These are phyloP conservation scores for Globisporangium camurandrum DNA, from an alignment of 352 stramenopile genomes.

Conservation along the genomic window DNA sequence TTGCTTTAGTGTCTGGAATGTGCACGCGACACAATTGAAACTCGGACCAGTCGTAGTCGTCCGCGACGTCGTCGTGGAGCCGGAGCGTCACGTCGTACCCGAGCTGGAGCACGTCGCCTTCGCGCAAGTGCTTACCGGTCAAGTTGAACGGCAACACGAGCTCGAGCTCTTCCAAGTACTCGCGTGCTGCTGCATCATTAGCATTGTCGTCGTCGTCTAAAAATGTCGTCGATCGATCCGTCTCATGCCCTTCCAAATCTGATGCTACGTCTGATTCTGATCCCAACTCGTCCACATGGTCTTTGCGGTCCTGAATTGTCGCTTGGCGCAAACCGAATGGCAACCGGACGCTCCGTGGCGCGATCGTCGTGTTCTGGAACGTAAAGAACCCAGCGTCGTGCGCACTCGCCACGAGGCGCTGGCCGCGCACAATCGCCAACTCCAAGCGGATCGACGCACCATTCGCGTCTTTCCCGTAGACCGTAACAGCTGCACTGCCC, in stretches of 20 bases:
- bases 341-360: constrained; percentile 43
- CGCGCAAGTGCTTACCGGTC: constrained; percentile 50
- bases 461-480: constrained; percentile 35
- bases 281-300: not conserved
- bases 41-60: constrained; percentile 48
- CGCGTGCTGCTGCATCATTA: not conserved
- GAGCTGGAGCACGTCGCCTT: constrained; percentile 44
- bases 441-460: constrained; percentile 30
- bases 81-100: constrained; percentile 40
- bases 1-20: constrained; percentile 28
- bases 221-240: too few relatives aligned
- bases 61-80: constrained; percentile 34
- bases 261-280: too few relatives aligned
- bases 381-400: constrained; percentile 38
- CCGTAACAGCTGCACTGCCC: constrained; percentile 37
- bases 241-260: not conserved
- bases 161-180: constrained; percentile 22
- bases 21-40: constrained; percentile 35
- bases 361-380: constrained; percentile 61
- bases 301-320: constrained; percentile 22
- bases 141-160: constrained; percentile 66
- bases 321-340: constrained; percentile 64
- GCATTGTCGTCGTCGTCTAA: not conserved
- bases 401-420: constrained; percentile 19
- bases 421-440: constrained; percentile 51